These are phyloP conservation scores for Claviceps sp. DNA, from an alignment of 2,329 filamentous ascomycete genomes.

Conservation along the genomic window DNA sequence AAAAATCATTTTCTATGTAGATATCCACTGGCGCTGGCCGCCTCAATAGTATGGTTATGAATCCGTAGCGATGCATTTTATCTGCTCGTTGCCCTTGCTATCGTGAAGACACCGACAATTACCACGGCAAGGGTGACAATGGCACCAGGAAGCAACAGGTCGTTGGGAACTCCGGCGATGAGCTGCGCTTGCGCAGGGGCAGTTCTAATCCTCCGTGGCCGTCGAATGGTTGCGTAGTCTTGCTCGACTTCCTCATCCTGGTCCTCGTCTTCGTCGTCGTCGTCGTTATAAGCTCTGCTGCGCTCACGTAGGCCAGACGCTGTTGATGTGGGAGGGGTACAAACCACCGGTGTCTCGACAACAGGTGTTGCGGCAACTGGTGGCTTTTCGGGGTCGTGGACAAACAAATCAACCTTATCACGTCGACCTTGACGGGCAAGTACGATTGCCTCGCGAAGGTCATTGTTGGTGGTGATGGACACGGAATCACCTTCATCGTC, in stretches of 20 bases:
- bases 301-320: conserved; percentile 36
- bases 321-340: conserved; percentile 36
- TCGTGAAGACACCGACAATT: conserved; percentile 83
- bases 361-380: conserved; percentile 53
- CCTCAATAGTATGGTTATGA: conserved; percentile 18
- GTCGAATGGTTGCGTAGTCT: conserved; percentile 31
- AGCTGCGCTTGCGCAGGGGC: conserved; percentile 54
- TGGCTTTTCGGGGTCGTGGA: conserved; percentile 86
- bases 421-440: conserved; percentile 63
- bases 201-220: conserved; percentile 26
- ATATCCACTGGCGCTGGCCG: conserved; percentile 24
- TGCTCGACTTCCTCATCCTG: conserved; percentile 41
- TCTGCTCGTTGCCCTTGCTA: conserved; percentile 54
- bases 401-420: conserved; percentile 95
- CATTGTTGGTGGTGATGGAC: conserved; percentile 90
- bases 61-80: conserved; percentile 18
- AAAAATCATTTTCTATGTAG: conserved; percentile 10
- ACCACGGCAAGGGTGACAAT: conserved; percentile 92
- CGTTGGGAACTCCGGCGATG: conserved; percentile 85
- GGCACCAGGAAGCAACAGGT: conserved; percentile 81
- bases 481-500: conserved; percentile 96
- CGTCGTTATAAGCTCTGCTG: conserved; percentile 32
- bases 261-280: conserved; percentile 40
- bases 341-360: conserved; percentile 24
- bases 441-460: conserved; percentile 78